phyloP scores from a whole-genome alignment of 225 moss, liverwort and hornwort species.

The Antitrichia curtipendula region DNA sequence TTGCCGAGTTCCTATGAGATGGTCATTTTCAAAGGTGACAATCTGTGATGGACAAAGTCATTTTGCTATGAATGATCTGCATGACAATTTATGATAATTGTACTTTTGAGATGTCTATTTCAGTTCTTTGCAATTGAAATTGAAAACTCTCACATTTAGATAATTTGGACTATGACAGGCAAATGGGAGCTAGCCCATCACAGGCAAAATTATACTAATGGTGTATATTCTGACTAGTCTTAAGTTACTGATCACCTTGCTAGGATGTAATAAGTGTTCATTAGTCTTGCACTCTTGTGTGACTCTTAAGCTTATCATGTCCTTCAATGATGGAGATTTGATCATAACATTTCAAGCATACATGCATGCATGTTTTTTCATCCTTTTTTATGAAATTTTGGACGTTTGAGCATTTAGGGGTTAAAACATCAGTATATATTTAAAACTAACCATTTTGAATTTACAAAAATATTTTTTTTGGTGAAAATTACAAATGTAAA shows the following conservation, averaged over 20 bases:
- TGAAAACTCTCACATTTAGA: not conserved
- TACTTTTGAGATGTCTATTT: too few species aligned
- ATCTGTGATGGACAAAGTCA: not conserved
- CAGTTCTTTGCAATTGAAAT: too few species aligned
- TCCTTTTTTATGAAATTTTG: not conserved
- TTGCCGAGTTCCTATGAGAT: not conserved
- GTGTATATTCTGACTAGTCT: too few species aligned
- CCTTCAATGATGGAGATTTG: not conserved
- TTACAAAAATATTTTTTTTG: not conserved
- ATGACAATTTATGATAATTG: not conserved
- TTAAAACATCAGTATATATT: too few species aligned
- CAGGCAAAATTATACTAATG: too few species aligned
- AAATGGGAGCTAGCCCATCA: too few species aligned
- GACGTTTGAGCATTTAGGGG: rapidly evolving
- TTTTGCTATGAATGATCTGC: not conserved
- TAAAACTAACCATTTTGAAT: not conserved
- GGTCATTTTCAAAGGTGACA: not conserved
- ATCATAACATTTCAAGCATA: not conserved
- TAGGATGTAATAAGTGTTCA: not conserved
- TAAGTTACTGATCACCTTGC: too few species aligned
- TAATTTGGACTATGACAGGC: too few species aligned
- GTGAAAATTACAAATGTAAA: not conserved
- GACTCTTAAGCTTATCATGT: not conserved
- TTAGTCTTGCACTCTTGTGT: not conserved
- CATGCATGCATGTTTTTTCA: not conserved